Evolutionary conservation across 2,329 filamentous ascomycete species (phyloP), one percentile per base, ranked within the genome.

Genomic region (Aspergillus chevalieri): DNA sequence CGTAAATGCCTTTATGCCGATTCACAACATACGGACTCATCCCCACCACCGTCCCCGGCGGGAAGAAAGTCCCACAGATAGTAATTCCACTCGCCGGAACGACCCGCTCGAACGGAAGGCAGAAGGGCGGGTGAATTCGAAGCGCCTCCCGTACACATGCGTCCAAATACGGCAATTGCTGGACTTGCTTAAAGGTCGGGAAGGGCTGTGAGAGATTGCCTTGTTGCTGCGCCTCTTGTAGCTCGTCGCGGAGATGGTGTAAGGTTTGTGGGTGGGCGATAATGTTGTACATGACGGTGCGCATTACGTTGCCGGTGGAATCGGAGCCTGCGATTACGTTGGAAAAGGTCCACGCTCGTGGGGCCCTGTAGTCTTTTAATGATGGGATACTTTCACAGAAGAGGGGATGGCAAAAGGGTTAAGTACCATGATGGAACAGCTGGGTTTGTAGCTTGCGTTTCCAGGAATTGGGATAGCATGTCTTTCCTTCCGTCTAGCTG

Each of bases 221-320:
- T 19, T 50, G 47, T 17, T n/a, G 48, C 8, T 54, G 52, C 10
- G 66, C 65, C 1, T 46, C 51, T 24, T 71, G 65, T 21, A 78
- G 61, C 50, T 79, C 75, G 0, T 55, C n/a, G 2, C 61, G 59
- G 2, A 78, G 57, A 41, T 64, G 67, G 7, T 56, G 33, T 48
- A 75, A 57, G 3, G 52, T 52, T 0, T 51, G 10, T 1, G 63
- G 66, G 15, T 69, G 57, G 14, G 57, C 60, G 44, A 66, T 50
- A 10, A 75, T 63, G 47, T 67, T 59, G 51, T 74, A 72, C 49
- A 75, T 58, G 26, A 72, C 58, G 2, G 71, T 64, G 4, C 68
- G 61, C 5, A 76, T 57, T 1, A 66, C 62, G 34, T 70, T 72
- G 7, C 68, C 71, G 2, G 70, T 74, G 4, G 71, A 57, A 41